These are phyloP conservation scores for Amanita polypyramis DNA, from an alignment of 768 basidiomycete species.

Conservation along the genomic window DNA sequence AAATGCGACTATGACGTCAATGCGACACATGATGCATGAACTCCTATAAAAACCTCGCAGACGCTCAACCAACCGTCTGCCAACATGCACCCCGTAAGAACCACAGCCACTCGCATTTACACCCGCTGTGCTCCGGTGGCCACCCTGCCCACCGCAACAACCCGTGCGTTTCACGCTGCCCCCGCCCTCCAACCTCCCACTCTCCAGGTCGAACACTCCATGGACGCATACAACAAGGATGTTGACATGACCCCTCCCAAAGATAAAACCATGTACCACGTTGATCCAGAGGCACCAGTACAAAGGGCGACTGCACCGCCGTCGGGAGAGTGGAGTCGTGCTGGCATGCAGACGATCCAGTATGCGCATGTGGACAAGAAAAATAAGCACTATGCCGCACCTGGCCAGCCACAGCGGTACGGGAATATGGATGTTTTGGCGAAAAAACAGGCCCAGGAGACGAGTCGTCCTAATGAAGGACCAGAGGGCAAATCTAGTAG, in stretches of 20 bases:
- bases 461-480: conserved; percentile 22
- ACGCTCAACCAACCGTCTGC: too few species aligned
- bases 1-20: not conserved
- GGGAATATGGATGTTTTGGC: conserved; percentile 17
- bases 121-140: not conserved
- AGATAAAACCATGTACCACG: conserved; percentile 31
- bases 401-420: conserved; percentile 21
- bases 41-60: too few species aligned
- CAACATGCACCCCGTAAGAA: not conserved
- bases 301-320: conserved; percentile 42
- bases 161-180: not conserved
- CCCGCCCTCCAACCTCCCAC: not conserved
- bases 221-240: conserved; percentile 38
- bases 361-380: conserved; percentile 21
- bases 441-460: conserved; percentile 24
- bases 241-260: conserved; percentile 31
- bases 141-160: not conserved
- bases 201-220: conserved; percentile 18
- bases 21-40: not conserved
- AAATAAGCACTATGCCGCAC: conserved; percentile 20
- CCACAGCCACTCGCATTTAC: too few species aligned
- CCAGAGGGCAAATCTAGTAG: conserved; percentile 25
- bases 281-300: conserved; percentile 34
- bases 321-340: conserved; percentile 34
- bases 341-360: conserved; percentile 26